Evolutionary conservation across 2,329 filamentous ascomycete genomes (phyloP).

Genomic region (Sporothrix pallida): DNA sequence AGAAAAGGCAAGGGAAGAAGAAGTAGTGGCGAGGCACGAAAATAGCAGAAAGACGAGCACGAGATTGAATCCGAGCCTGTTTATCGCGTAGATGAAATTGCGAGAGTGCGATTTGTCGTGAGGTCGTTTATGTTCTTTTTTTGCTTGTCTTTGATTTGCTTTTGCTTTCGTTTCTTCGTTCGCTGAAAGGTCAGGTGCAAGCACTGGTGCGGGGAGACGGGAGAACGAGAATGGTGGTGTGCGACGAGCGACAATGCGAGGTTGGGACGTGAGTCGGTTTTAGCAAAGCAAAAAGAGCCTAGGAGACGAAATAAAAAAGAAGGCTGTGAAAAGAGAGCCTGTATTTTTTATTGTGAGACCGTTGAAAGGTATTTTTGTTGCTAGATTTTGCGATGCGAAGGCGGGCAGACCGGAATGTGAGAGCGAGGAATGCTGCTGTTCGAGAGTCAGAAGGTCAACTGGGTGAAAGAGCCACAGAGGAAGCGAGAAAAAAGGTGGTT

Average conservation of each 20-base stretch:
- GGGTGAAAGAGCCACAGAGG: constrained; percentile 22
- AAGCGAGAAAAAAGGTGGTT: constrained; percentile 21
- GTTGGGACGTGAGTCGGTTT: constrained; percentile 29
- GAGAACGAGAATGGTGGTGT: constrained; percentile 14
- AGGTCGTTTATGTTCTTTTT: background rate
- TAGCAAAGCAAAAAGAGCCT: constrained; percentile 25
- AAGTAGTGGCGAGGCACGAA: background rate
- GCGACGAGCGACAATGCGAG: constrained; percentile 16
- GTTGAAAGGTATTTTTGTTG: constrained; percentile 14
- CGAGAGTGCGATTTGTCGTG: background rate
- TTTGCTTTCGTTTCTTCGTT: constrained; percentile 14
- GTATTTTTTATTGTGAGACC: constrained; percentile 3
- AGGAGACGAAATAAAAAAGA: background rate
- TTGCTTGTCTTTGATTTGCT: background rate
- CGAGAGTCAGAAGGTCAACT: constrained; percentile 30
- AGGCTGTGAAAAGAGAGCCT: constrained; percentile 17
- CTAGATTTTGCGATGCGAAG: constrained; percentile 23
- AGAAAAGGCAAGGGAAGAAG: background rate
- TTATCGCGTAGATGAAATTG: background rate
- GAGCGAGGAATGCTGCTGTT: constrained; percentile 28
- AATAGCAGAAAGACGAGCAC: constrained; percentile 6
- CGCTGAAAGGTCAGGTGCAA: constrained; percentile 28
- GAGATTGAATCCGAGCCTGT: background rate
- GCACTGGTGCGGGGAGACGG: constrained; percentile 24
- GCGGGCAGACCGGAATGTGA: constrained; percentile 27